A percentile compares a stretch with the other conserved stretches of the same genome.
These are phyloP conservation scores for Sparassis latifolia DNA, from an alignment of 1,284 basidiomycete genomes.

Conservation along the genomic window DNA sequence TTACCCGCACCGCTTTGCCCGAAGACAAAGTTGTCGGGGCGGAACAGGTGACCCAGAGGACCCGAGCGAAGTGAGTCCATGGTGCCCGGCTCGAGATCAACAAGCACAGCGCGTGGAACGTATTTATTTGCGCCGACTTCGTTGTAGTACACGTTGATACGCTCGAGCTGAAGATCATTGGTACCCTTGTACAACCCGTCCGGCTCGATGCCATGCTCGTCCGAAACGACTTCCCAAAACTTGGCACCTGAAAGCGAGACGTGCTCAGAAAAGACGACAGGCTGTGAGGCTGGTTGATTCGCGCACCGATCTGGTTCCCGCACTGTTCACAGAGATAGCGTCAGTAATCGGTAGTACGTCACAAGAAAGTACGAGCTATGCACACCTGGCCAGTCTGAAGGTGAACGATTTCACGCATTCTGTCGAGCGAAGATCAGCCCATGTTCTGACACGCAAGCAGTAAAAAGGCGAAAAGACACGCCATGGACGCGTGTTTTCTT, in stretches of 20 bases:
- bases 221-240: conserved; percentile 98
- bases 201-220: conserved; percentile 94
- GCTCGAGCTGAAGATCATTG: conserved; percentile 94
- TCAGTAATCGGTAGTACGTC: conserved; percentile 8
- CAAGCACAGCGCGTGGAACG: conserved; percentile 91
- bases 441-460: conserved; percentile 1
- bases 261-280: no score
- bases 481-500: not conserved
- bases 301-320: conserved; percentile 93
- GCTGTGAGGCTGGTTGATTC: not conserved
- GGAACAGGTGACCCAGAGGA: conserved; percentile 82
- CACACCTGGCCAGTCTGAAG: conserved; percentile 91
- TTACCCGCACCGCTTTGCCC: conserved; percentile 91
- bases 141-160: conserved; percentile 95
- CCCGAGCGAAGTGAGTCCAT: conserved; percentile 93
- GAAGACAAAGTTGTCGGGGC: conserved; percentile 93
- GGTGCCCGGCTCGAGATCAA: conserved; percentile 95
- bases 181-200: conserved; percentile 92
- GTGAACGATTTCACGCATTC: conserved; percentile 97
- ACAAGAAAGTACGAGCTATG: conserved; percentile 13
- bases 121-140: conserved; percentile 90
- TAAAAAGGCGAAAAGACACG: conserved; percentile 3
- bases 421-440: conserved; percentile 31
- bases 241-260: conserved; percentile 68
- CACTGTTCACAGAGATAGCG: conserved; percentile 48